Base-by-base conservation (phyloP, 2,329 filamentous ascomycete genomes). In the Colletotrichum chrysophilum region DNA sequence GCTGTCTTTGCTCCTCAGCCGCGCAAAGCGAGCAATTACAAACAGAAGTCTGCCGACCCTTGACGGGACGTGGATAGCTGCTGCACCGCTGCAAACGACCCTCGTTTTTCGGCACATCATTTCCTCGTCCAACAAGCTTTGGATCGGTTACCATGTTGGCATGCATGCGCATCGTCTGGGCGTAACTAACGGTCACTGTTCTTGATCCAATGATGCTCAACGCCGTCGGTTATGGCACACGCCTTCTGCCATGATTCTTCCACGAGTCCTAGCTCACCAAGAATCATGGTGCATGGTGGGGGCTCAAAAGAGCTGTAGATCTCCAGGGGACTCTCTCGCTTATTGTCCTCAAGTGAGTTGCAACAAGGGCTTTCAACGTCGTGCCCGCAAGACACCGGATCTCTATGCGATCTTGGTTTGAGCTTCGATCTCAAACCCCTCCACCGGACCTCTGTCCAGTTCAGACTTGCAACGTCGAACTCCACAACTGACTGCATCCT, bases 311-410 rank as follows among this genome's bases (percentile, higher is more conserved):
- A 55, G 36, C 24, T 30, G 36, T 55, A 66, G 61, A 71, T 66
- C 67, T 30, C 38, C 67, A 75, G 61, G 67, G 61, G 48, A 60
- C 66, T 74, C 34, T 61, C 61, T 71, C 68, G 68, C 62, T 66
- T 61, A 38, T 38, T 30, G 43, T 43, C 38, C 34, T 48, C 32
- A 52, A 66, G 64, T 67, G 34, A 48, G 34, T 55, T 36, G 48
- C 48, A 34, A 52, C 38, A 36, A 36, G 71, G 58, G 66, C 43
- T 55, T 26, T 28, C 65, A 62, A 69, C 16, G 52, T 52, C 28
- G 65, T 62, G 65, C 36, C 36, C 55, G 56, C 43, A 64, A 65
- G 67, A 64, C 58, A 64, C 56, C 28, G 64, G 43, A 68, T 68
- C 64, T 73, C 43, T 65, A 26, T 68, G 32, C 69, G 69, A 68